Evolutionary conservation across 164 flowering plant genomes (phyloP).

Genomic region (Echeveria elegans): DNA sequence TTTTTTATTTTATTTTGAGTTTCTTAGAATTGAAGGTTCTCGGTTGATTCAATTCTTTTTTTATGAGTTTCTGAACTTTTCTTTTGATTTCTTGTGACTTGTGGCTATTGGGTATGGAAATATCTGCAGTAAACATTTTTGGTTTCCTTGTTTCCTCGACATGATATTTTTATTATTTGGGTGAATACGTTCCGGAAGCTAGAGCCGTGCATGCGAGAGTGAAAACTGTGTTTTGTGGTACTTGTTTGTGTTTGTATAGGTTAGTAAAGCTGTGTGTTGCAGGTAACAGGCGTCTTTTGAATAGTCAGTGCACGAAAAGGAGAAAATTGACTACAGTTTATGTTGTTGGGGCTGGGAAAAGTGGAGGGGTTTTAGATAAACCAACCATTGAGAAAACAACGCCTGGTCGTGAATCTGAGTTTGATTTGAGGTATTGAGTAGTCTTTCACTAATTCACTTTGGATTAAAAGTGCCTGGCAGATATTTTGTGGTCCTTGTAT

Average conservation of each 20-base stretch:
- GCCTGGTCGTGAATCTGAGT: conserved; percentile 36
- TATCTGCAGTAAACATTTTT: no score
- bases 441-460: no score
- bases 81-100: no score
- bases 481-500: no score
- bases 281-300: neutral
- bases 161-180: no score
- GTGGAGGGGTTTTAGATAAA: conserved; percentile 32
- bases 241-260: neutral
- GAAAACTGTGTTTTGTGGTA: neutral
- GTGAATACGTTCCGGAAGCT: no score
- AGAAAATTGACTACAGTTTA: conserved; percentile 18
- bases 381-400: conserved; percentile 31
- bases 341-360: conserved; percentile 28
- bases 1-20: neutral
- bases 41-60: no score
- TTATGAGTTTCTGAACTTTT: no score
- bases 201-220: no score
- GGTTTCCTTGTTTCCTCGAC: no score
- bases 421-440: conserved; percentile 25
- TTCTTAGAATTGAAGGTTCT: neutral
- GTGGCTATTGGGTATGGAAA: no score
- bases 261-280: neutral
- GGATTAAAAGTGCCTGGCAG: no score
- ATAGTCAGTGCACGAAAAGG: conserved; percentile 16